phyloP scores from a whole-genome alignment of 495 filamentous ascomycete species.

The Thozetella sp. region DNA sequence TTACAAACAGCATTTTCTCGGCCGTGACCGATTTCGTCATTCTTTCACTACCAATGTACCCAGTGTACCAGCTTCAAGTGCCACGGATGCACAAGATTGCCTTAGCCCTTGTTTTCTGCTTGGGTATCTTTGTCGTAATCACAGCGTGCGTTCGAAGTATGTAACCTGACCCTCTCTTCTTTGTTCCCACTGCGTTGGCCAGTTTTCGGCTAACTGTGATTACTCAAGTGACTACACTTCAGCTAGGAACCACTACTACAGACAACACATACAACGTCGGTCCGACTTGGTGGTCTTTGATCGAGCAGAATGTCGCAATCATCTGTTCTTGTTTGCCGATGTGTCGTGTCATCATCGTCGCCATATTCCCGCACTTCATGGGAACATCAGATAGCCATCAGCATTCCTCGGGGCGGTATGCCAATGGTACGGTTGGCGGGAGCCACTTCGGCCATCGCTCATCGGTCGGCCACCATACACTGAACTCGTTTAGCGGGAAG shows the following conservation, averaged over 20 bases:
- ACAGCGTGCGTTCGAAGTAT: not conserved
- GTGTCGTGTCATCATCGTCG: not conserved
- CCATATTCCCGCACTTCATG: not conserved
- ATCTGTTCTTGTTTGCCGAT: constrained; percentile 49
- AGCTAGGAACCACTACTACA: constrained; percentile 17
- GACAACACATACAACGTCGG: constrained; percentile 27
- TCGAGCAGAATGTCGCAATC: constrained; percentile 45
- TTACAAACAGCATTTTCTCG: constrained; percentile 54
- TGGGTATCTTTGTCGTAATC: constrained; percentile 44
- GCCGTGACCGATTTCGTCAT: constrained; percentile 58
- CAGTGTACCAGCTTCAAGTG: constrained; percentile 52
- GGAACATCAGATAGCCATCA: not conserved
- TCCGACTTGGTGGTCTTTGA: constrained; percentile 45
- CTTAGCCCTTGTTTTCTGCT: constrained; percentile 55
- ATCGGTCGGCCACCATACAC: not conserved
- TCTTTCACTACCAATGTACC: constrained; percentile 54
- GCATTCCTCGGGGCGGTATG: not conserved
- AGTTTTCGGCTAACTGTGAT: not conserved
- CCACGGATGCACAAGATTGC: constrained; percentile 51
- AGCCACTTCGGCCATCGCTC: not conserved
- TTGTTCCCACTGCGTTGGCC: not conserved
- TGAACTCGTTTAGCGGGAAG: not conserved
- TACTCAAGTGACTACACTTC: constrained; percentile 20
- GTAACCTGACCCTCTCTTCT: not conserved
- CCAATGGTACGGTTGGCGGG: not conserved